Evolutionary conservation across 2,329 filamentous ascomycete species (phyloP), one percentile per base, ranked within the genome.

Genomic region (Chrysoporthe deuterocubensis): DNA sequence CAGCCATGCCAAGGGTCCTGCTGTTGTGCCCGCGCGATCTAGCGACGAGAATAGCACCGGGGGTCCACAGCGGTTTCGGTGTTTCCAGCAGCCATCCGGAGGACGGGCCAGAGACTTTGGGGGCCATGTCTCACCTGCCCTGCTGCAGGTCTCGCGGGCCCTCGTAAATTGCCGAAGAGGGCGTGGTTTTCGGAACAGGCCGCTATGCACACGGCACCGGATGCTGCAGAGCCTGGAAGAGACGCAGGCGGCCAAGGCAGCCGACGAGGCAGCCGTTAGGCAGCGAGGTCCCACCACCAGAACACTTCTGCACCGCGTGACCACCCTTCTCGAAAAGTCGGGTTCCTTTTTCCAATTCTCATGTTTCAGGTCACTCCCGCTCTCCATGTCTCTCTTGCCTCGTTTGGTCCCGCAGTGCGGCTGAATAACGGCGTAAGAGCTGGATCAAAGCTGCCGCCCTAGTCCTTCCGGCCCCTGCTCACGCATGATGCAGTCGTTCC

Each of bases 391-490:
- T 50, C 57, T 16, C 44, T 26, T 32, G 26, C 37, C 37, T 4
- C 59, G 46, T 63, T 48, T 14, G 59, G 37, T 7, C 50, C 46
- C n/a, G 1, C 21, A 26, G 43, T 26, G 34, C 54, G 34, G 37
- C 26, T 34, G 43, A 65, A 69, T 14, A 62, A 40, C 37, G 71
- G 58, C 26, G 61, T 67, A 61, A 74, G 73, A n/a, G 66, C 62
- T 8, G 71, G 73, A 18, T 73, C 73, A 62, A 73, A 73, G 14
- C 68, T 69, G 44, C 67, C 70, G n/a, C 14, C 57, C 61, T 42
- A 59, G 57, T 44, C 67, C 42, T 37, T 61, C 57, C 56, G 68
- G 13, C 56, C 67, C 67, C 26, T 65, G 26, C 26, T 26, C 26
- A 26, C 26, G 26, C 26, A 26, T 26, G 26, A 26, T 26, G 26